Evolutionary conservation across 768 basidiomycete genomes (phyloP).

Genomic region (Phylloporus rhodoxanthus): DNA sequence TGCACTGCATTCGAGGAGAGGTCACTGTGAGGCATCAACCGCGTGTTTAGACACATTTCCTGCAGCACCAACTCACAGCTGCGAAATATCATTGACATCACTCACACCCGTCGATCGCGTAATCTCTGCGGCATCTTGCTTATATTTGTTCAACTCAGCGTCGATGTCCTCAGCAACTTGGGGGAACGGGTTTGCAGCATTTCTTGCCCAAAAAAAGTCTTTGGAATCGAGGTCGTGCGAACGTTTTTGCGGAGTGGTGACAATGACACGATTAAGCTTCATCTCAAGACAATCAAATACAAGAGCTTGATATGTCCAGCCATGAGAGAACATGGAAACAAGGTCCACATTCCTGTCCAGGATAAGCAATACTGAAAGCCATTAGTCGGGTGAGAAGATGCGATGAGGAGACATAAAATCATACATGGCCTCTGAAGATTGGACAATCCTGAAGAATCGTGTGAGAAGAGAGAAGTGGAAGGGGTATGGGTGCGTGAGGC

Average conservation of each 20-base stretch:
- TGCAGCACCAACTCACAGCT: constrained; percentile 56
- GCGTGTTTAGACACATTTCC: neutral
- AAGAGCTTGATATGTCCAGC: constrained; percentile 98
- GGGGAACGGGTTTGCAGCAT: constrained; percentile 94
- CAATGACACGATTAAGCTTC: constrained; percentile 90
- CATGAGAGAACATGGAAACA: constrained; percentile 88
- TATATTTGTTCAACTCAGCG: constrained; percentile 82
- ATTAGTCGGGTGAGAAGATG: constrained; percentile 1
- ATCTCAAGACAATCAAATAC: constrained; percentile 97
- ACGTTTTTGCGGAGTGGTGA: constrained; percentile 66
- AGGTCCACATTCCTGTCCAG: constrained; percentile 94
- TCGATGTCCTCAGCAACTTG: constrained; percentile 99
- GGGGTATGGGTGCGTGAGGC: constrained; percentile 56
- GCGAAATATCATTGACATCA: constrained; percentile 91
- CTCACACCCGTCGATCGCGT: constrained; percentile 94
- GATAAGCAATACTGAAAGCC: constrained; percentile 72
- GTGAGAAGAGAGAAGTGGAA: constrained; percentile 62
- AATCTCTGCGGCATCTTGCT: constrained; percentile 94
- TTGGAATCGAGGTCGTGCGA: constrained; percentile 96
- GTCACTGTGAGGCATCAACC: constrained; percentile 44
- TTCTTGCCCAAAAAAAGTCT: constrained; percentile 98
- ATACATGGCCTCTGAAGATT: constrained; percentile 83
- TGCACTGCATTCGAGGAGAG: constrained; percentile 89
- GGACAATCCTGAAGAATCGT: constrained; percentile 77
- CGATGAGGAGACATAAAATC: constrained; percentile 21